Conservation (phyloP, 164 flowering plant genomes). For the Umbellularia californica region DNA sequence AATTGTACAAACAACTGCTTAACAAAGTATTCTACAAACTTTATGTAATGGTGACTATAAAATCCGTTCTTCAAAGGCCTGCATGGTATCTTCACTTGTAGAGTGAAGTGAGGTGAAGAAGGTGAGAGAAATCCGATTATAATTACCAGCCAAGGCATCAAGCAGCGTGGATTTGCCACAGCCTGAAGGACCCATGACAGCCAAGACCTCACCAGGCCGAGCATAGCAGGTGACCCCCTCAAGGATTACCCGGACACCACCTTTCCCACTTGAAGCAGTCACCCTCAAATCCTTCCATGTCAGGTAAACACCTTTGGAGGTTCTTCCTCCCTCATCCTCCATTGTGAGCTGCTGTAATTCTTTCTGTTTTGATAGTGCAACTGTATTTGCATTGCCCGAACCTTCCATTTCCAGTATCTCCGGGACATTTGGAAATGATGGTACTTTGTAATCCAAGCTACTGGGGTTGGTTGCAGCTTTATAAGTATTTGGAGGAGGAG, state of each 20-base stretch:
- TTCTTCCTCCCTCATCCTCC: neutral
- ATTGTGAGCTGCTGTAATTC: neutral
- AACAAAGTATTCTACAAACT: too few relatives aligned
- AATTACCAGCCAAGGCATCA: slow-evolving; percentile 51
- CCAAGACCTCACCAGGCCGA: slow-evolving; percentile 49
- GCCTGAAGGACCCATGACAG: slow-evolving; percentile 76
- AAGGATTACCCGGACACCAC: slow-evolving; percentile 29
- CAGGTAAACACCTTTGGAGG: slow-evolving; percentile 33
- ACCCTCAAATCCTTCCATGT: slow-evolving; percentile 65
- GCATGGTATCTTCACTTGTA: too few relatives aligned
- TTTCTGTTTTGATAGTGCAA: neutral
- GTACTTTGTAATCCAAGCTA: neutral
- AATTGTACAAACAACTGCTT: too few relatives aligned
- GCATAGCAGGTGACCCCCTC: slow-evolving; percentile 52
- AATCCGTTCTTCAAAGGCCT: too few relatives aligned
- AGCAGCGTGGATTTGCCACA: slow-evolving; percentile 72
- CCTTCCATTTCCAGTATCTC: neutral
- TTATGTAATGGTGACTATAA: too few relatives aligned
- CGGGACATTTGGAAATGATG: neutral
- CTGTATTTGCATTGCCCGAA: neutral
- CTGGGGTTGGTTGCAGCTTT: neutral
- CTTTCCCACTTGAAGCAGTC: slow-evolving; percentile 27
- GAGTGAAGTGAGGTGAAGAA: too few relatives aligned
- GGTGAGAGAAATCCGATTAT: neutral
- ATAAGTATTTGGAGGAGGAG: neutral